phyloP scores from a whole-genome alignment of 352 stramenopile species.

The Plasmopara muralis region DNA sequence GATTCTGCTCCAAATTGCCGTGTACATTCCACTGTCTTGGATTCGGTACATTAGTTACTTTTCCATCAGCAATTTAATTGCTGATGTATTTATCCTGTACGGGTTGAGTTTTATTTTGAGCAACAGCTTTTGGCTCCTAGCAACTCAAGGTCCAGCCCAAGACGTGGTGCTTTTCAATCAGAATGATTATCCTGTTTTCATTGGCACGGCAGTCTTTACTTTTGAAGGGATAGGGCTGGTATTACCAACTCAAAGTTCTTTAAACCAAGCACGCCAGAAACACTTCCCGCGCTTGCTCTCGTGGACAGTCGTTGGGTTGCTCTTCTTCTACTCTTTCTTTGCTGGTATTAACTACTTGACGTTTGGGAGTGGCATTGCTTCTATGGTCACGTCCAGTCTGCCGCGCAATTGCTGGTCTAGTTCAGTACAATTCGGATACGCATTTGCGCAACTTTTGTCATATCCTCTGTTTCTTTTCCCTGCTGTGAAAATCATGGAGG shows the following conservation, averaged over 20 bases:
- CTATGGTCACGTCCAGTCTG: conserved; percentile 70
- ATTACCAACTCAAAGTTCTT: conserved; percentile 58
- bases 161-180: conserved; percentile 65
- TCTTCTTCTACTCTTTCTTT: conserved; percentile 82
- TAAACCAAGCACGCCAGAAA: conserved; percentile 55
- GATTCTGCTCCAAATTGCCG: conserved; percentile 63
- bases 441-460: conserved; percentile 64
- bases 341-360: conserved; percentile 72
- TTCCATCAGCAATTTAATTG: conserved; percentile 77
- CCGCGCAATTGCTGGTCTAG: conserved; percentile 66
- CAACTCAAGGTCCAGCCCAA: conserved; percentile 33
- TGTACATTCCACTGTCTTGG: conserved; percentile 78
- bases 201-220: conserved; percentile 73
- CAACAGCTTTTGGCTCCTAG: conserved; percentile 63
- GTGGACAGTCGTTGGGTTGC: conserved; percentile 56
- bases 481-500: conserved; percentile 78
- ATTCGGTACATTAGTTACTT: conserved; percentile 86
- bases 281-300: conserved; percentile 56
- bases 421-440: conserved; percentile 75
- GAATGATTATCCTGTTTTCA: conserved; percentile 67
- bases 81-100: conserved; percentile 81
- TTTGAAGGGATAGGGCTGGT: conserved; percentile 81
- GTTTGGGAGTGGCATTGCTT: conserved; percentile 52
- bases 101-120: conserved; percentile 65
- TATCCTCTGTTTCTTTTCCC: conserved; percentile 79